These are phyloP conservation scores for Melanomma pulvis-pyrius DNA, from an alignment of 495 filamentous ascomycete species.

Conservation along the genomic window DNA sequence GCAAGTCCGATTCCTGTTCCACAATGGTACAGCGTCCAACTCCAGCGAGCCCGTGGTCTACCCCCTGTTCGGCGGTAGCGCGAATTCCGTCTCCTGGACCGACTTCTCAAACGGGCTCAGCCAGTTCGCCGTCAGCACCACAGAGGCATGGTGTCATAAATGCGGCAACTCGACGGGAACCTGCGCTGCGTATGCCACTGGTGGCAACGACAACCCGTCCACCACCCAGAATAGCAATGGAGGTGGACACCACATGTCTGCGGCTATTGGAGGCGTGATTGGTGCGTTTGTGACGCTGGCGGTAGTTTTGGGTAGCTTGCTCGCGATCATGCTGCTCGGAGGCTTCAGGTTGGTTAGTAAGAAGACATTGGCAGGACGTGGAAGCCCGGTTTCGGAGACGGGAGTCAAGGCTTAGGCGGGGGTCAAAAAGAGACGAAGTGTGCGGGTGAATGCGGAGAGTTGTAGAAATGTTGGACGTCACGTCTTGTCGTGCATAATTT, in stretches of 20 bases:
- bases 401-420: neutral
- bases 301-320: slow-evolving; percentile 55
- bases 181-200: slow-evolving; percentile 54
- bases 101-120: slow-evolving; percentile 65
- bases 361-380: slow-evolving; percentile 35
- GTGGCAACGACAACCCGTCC: neutral
- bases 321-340: slow-evolving; percentile 51
- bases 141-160: slow-evolving; percentile 66
- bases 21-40: slow-evolving; percentile 70
- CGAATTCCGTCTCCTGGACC: slow-evolving; percentile 59
- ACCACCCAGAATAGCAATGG: neutral
- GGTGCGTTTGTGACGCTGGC: slow-evolving; percentile 65
- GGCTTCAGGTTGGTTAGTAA: slow-evolving; percentile 47
- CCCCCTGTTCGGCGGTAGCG: slow-evolving; percentile 65
- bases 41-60: slow-evolving; percentile 55
- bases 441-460: neutral
- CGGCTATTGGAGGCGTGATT: slow-evolving; percentile 57
- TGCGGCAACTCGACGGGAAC: slow-evolving; percentile 66
- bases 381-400: neutral
- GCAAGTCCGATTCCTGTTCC: slow-evolving; percentile 74
- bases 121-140: slow-evolving; percentile 61
- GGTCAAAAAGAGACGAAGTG: neutral
- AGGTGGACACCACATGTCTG: slow-evolving; percentile 46
- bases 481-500: neutral
- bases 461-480: neutral